phyloP scores from a whole-genome alignment of 1,284 basidiomycete species.

The Golubevia sp. region DNA sequence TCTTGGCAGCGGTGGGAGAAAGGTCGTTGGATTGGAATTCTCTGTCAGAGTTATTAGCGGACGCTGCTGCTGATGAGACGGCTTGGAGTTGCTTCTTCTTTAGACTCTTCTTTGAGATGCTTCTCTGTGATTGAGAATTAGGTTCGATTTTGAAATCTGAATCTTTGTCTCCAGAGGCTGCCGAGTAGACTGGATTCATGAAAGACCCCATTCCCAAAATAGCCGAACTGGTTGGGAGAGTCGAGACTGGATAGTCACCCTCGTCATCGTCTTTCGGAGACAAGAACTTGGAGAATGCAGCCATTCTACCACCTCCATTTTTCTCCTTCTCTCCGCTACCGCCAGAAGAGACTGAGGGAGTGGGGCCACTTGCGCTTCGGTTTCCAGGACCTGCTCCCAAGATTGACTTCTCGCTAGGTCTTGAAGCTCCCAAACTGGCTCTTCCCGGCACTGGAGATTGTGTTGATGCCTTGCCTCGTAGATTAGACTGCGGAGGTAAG shows the following conservation, averaged over 20 bases:
- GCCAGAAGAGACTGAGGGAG: background rate
- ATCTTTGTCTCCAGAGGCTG: background rate
- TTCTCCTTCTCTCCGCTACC: background rate
- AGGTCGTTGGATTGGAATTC: background rate
- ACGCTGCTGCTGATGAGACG: background rate
- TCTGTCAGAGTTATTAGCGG: background rate
- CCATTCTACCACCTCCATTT: background rate
- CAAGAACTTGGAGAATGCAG: background rate
- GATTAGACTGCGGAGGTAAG: too few relatives aligned
- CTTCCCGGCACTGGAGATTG: too few relatives aligned
- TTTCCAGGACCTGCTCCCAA: background rate
- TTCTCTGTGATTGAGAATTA: background rate
- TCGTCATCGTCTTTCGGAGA: background rate
- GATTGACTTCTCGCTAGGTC: background rate
- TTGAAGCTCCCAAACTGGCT: background rate
- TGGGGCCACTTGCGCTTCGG: background rate
- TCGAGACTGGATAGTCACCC: background rate
- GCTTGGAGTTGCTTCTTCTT: background rate
- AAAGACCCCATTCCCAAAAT: background rate
- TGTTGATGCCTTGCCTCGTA: too few relatives aligned
- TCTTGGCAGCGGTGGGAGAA: background rate
- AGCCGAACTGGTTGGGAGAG: background rate
- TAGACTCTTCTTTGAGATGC: background rate
- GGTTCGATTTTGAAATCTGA: background rate
- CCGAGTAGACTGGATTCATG: background rate